Evolutionary conservation across 1,284 basidiomycete genomes (phyloP).

Genomic region (Pyrrhoderma noxium): DNA sequence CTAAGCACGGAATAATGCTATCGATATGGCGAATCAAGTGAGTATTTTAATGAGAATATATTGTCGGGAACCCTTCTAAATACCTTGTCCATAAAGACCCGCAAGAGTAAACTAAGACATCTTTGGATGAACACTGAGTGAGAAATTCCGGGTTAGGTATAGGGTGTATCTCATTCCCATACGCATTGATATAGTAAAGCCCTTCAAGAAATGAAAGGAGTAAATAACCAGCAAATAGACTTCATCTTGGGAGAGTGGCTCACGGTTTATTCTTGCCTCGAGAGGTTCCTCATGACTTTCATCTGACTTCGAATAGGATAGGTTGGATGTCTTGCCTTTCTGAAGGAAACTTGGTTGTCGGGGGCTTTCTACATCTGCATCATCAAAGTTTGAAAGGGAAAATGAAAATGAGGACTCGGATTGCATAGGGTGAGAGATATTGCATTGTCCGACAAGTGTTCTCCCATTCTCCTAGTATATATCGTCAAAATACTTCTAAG

Average conservation of each 20-base stretch:
- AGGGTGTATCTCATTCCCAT: slow-evolving; percentile 87
- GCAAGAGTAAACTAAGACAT: slow-evolving; percentile 84
- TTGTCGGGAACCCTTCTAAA: slow-evolving; percentile 10
- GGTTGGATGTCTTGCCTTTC: slow-evolving; percentile 59
- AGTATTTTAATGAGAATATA: neutral
- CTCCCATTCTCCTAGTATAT: slow-evolving; percentile 61
- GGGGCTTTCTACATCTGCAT: slow-evolving; percentile 38
- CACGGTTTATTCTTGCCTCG: slow-evolving; percentile 16
- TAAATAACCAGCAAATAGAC: neutral
- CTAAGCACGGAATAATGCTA: slow-evolving; percentile 87
- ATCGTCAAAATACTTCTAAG: too few species aligned
- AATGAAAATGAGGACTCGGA: slow-evolving; percentile 28
- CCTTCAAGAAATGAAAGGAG: too few species aligned
- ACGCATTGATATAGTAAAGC: slow-evolving; percentile 90
- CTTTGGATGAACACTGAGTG: slow-evolving; percentile 52
- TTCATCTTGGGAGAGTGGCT: neutral
- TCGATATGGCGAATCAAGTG: neutral
- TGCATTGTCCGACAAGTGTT: slow-evolving; percentile 88
- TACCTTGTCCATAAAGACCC: slow-evolving; percentile 91
- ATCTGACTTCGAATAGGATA: slow-evolving; percentile 55
- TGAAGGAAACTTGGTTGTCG: slow-evolving; percentile 62
- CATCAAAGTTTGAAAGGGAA: slow-evolving; percentile 32
- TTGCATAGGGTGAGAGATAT: slow-evolving; percentile 87
- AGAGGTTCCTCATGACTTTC: slow-evolving; percentile 11
- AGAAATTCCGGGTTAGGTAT: slow-evolving; percentile 81